A percentile compares a stretch with the other conserved stretches of the same genome.
These are phyloP conservation scores for Plasmodium berghei DNA, from an alignment of 169 alveolate species.

Conservation along the genomic window DNA sequence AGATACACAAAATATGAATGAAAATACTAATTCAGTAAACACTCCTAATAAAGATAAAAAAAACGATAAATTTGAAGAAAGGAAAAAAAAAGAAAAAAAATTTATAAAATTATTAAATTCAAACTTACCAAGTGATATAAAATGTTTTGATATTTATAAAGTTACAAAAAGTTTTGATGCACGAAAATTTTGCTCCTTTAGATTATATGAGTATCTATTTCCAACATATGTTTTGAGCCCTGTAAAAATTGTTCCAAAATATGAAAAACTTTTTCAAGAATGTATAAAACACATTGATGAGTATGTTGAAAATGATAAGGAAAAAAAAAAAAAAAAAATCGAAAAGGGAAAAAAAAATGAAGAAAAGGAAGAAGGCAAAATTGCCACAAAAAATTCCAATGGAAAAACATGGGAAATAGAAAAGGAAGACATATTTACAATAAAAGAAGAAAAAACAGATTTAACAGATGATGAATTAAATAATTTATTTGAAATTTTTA, in stretches of 20 bases:
- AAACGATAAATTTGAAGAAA: conserved; percentile 17
- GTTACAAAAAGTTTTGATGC: conserved; percentile 91
- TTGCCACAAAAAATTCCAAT: background rate
- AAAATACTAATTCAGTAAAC: background rate
- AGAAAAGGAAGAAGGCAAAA: background rate
- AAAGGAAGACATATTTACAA: conserved; percentile 29
- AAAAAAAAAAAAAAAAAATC: background rate
- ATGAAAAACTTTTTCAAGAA: conserved; percentile 34
- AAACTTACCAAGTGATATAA: conserved; percentile 81
- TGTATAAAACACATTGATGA: conserved; percentile 24
- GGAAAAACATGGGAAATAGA: background rate
- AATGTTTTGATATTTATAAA: conserved; percentile 81
- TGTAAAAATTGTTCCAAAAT: conserved; percentile 52
- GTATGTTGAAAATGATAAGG: conserved; percentile 28
- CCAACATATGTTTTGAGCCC: conserved; percentile 82
- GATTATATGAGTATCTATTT: conserved; percentile 87
- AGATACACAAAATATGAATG: background rate
- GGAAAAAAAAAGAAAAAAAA: conserved; percentile 72
- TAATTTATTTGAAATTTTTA: conserved; percentile 77
- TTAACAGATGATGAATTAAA: conserved; percentile 79
- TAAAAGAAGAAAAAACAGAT: conserved; percentile 64
- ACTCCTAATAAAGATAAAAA: background rate
- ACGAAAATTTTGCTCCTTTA: conserved; percentile 87
- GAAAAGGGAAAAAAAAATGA: background rate
- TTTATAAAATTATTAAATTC: conserved; percentile 75